Evolutionary conservation across 306 rosid species (phyloP).

Genomic region (Trichosanthes cucumerina): DNA sequence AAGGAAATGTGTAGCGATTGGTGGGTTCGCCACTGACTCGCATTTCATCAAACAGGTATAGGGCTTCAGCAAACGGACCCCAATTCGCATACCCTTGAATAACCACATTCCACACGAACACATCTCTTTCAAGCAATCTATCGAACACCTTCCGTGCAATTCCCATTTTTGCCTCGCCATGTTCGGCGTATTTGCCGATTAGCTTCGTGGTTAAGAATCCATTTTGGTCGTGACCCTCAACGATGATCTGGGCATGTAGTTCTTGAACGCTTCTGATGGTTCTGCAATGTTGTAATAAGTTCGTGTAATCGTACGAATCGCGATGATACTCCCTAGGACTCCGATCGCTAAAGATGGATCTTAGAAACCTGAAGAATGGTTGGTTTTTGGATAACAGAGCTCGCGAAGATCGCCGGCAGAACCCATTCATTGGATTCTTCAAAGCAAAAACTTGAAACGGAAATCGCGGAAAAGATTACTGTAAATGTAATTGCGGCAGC

Average conservation of each 20-base stretch:
- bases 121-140: constrained; percentile 53
- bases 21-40: constrained; percentile 27
- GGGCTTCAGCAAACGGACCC: constrained; percentile 52
- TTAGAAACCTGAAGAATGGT: background rate
- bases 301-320: constrained; percentile 29
- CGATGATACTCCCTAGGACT: constrained; percentile 6
- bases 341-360: constrained; percentile 7
- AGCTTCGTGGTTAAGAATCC: constrained; percentile 47
- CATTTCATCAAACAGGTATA: constrained; percentile 38
- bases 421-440: constrained; percentile 21
- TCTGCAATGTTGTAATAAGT: constrained; percentile 33
- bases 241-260: constrained; percentile 52
- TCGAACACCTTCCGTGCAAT: constrained; percentile 64
- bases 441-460: background rate
- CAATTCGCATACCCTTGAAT: constrained; percentile 57
- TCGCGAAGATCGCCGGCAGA: constrained; percentile 12
- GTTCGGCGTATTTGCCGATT: constrained; percentile 33
- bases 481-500: background rate
- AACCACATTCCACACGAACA: constrained; percentile 56
- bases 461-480: background rate
- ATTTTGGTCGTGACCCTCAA: constrained; percentile 40
- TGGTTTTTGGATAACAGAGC: constrained; percentile 13
- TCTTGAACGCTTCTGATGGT: constrained; percentile 20
- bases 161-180: constrained; percentile 15
- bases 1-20: constrained; percentile 53